Base-by-base conservation (phyloP, 176 grass and related monocot species). In the Guadua angustifolia region DNA sequence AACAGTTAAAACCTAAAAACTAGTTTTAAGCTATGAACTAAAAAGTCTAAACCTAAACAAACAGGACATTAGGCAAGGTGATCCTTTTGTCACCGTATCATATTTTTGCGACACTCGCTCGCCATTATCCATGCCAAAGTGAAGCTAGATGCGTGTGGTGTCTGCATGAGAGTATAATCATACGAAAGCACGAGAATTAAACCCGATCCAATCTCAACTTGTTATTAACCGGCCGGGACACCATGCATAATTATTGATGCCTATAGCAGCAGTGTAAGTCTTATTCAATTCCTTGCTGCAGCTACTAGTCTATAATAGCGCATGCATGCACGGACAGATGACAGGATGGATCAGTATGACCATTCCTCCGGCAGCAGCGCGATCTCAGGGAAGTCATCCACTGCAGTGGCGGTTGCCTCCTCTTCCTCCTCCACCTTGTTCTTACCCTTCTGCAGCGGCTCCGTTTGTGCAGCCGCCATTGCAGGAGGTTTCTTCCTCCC, bases 291-390 rank as follows among this genome's bases (percentile, higher is more conserved):
- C 19, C 57, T 24, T 60, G 56, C 56, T 29, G 29, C 29, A 60
- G 62, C 15, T 66, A 66, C 26, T 32, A 0, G 19, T 17, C 14
- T 14, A 19, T 5, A 13, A 45, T 9, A 40, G 50, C 7, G 18
- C 19, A 57, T 57, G 18, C 53, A 57, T 7, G n/a, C n/a, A n/a
- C 0, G 3, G 32, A 39, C 18, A 25, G 1, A 46, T 13, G 49
- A 47, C 3, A n/a, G 18, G 7, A 26, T 1, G 38, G 44, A 57
- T 88, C 49, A 83, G 55, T 88, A 88, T 2, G 57, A 58, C 86
- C 80, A 88, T 33, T 89, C 87, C 14, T 73, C 33, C 4, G 82
- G 87, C 8, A 89, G 68, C 2, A 49, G 22, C 35, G 43, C 16
- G 15, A 77, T 12, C 12, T 77, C 36, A 40, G 36, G 19, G 19